Evolutionary conservation across 371 early-diverging fungal species (phyloP).

Genomic region (Dinochytrium kinnereticum): DNA sequence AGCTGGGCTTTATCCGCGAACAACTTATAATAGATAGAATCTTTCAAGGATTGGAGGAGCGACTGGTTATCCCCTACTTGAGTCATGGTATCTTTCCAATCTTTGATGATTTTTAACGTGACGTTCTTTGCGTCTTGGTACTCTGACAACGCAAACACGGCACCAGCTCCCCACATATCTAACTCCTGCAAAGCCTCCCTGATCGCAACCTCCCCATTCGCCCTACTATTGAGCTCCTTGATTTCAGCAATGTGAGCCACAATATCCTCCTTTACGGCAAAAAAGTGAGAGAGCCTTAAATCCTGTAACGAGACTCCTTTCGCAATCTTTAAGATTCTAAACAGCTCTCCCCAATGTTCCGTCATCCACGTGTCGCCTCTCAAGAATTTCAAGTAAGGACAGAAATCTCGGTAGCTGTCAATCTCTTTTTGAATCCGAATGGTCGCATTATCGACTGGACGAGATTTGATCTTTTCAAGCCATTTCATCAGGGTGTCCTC

Average conservation of each 20-base stretch:
- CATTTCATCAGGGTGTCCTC: constrained; percentile 51
- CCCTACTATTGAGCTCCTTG: constrained; percentile 56
- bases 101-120: constrained; percentile 51
- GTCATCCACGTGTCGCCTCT: constrained; percentile 55
- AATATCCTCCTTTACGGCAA: constrained; percentile 33
- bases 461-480: constrained; percentile 39
- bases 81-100: constrained; percentile 59
- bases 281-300: constrained; percentile 49
- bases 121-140: constrained; percentile 46
- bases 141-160: constrained; percentile 48
- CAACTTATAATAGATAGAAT: constrained; percentile 54
- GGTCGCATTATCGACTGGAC: constrained; percentile 38
- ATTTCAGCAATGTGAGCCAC: constrained; percentile 44
- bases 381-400: constrained; percentile 50
- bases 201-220: constrained; percentile 56
- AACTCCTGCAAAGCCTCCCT: constrained; percentile 60
- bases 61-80: constrained; percentile 62
- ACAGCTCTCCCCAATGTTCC: constrained; percentile 63
- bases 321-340: constrained; percentile 42
- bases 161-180: constrained; percentile 60
- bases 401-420: constrained; percentile 42
- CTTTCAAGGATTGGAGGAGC: constrained; percentile 55
- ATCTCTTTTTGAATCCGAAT: constrained; percentile 44
- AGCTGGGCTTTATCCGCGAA: constrained; percentile 54
- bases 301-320: constrained; percentile 47